These are phyloP conservation scores for Candida odintsovae DNA, from an alignment of 805 yeast species.

Conservation along the genomic window DNA sequence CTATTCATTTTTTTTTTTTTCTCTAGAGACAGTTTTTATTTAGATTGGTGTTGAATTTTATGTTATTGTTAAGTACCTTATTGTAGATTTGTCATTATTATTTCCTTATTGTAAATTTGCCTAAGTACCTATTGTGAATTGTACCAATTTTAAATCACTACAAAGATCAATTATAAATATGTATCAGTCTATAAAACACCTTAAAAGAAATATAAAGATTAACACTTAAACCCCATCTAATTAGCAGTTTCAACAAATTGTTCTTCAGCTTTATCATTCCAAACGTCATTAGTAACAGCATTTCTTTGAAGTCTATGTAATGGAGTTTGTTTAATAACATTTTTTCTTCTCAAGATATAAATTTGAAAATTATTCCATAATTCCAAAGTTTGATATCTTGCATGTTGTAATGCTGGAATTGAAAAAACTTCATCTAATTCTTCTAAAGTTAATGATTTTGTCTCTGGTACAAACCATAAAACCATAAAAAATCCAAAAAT, in stretches of 20 bases:
- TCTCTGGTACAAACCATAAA: slow-evolving; percentile 60
- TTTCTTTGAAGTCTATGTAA: background rate
- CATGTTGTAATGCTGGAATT: slow-evolving; percentile 47
- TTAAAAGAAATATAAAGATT: no score
- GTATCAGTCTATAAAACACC: background rate
- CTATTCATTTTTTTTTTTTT: no score
- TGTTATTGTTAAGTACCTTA: background rate
- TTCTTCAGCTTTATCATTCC: background rate
- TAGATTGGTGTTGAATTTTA: background rate
- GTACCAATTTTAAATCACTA: no score
- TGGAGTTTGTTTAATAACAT: background rate
- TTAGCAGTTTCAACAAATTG: background rate
- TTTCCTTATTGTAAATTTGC: no score
- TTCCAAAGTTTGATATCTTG: slow-evolving; percentile 35
- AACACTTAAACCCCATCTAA: background rate
- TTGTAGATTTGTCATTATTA: background rate
- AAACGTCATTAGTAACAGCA: background rate
- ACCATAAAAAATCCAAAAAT: slow-evolving; percentile 58
- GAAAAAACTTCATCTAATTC: slow-evolving; percentile 63
- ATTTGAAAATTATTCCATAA: background rate
- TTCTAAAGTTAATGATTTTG: slow-evolving; percentile 57
- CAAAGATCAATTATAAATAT: background rate
- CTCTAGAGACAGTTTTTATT: background rate
- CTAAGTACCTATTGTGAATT: no score
- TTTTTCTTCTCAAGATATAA: background rate